phyloP scores from a whole-genome alignment of 768 basidiomycete genomes.

The Gautieria morchelliformis region DNA sequence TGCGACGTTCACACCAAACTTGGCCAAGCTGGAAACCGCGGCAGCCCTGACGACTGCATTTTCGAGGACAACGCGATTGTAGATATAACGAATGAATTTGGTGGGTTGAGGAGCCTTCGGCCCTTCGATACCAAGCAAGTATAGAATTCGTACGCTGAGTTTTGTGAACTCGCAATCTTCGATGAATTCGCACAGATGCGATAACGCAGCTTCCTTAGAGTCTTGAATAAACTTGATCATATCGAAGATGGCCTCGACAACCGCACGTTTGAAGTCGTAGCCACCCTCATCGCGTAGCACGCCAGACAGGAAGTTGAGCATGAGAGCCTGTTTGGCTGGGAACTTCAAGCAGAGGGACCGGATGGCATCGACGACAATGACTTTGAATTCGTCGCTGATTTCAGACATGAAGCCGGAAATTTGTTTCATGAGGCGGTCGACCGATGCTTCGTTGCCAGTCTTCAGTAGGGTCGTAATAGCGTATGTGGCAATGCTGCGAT shows the following conservation, averaged over 20 bases:
- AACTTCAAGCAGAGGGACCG: conserved; percentile 98
- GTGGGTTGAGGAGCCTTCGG: conserved; percentile 94
- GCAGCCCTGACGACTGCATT: conserved; percentile 97
- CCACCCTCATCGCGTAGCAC: conserved; percentile 97
- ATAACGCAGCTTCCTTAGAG: conserved; percentile 94
- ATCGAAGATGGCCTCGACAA: conserved; percentile 99
- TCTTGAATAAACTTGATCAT: conserved; percentile 98
- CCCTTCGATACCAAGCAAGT: conserved; percentile 91
- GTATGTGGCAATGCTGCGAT: conserved; percentile 95
- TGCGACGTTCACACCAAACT: conserved; percentile 86
- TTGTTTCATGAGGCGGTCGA: conserved; percentile 98
- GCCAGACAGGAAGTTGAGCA: conserved; percentile 95
- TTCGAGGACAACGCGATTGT: conserved; percentile 97
- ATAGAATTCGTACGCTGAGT: conserved; percentile 92
- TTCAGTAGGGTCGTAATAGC: conserved; percentile 94
- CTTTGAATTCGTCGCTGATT: conserved; percentile 99
- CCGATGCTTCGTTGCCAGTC: conserved; percentile 99
- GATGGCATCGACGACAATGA: conserved; percentile 98
- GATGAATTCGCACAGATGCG: conserved; percentile 98
- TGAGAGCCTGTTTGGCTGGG: conserved; percentile 90
- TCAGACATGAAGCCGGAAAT: conserved; percentile 98
- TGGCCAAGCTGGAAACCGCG: conserved; percentile 88
- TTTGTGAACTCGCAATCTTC: conserved; percentile 99
- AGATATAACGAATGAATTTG: conserved; percentile 99
- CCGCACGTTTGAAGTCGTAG: conserved; percentile 98